Conservation (phyloP, 164 flowering plant genomes). For the Houttuynia cordata region DNA sequence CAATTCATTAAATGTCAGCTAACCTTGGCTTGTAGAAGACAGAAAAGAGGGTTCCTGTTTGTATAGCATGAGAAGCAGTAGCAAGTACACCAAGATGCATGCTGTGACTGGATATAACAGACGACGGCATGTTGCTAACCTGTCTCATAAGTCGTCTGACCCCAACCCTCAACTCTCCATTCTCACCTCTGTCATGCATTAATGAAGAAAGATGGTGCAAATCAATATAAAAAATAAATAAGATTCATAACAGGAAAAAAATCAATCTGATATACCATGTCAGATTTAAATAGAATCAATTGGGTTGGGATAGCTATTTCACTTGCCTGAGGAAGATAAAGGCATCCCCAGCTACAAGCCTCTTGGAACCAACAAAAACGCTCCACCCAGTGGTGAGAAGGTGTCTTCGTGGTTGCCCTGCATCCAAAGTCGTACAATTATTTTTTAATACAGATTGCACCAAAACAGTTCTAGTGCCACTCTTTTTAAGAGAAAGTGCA, state of each 20-base stretch:
- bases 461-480: not conserved
- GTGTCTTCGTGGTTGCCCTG: conserved; percentile 95
- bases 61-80: conserved; percentile 89
- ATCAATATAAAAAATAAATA: not conserved
- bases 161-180: conserved; percentile 88
- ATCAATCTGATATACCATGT: not conserved
- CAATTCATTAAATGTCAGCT: not conserved
- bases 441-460: not conserved
- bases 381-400: conserved; percentile 91
- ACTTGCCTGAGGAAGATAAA: conserved; percentile 76
- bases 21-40: conserved; percentile 92
- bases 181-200: conserved; percentile 53
- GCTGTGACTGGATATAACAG: conserved; percentile 95
- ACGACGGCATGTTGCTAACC: conserved; percentile 68
- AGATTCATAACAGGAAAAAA: not conserved
- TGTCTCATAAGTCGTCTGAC: conserved; percentile 84
- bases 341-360: conserved; percentile 84
- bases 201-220: not conserved
- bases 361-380: conserved; percentile 84
- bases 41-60: conserved; percentile 77
- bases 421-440: not conserved
- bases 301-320: not conserved
- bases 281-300: too few species aligned
- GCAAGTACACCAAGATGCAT: conserved; percentile 98
- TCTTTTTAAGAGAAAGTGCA: too few species aligned